Conservation (phyloP, 768 basidiomycete species). For the Zangia roseola region DNA sequence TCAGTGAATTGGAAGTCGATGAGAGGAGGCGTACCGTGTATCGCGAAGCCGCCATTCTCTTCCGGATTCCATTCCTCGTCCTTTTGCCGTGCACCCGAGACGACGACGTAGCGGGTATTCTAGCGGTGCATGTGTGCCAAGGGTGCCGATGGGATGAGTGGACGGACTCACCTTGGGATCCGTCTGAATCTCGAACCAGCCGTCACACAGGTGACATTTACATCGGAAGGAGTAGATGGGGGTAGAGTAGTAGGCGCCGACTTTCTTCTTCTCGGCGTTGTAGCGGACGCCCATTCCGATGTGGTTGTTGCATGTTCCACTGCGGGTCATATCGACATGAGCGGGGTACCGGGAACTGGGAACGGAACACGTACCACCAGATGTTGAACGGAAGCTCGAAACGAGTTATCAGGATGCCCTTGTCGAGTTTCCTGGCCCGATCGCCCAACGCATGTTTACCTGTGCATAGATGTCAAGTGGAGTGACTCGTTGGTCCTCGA, state of each 20-base stretch:
- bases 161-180: slow-evolving; percentile 76
- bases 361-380: slow-evolving; percentile 89
- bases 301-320: slow-evolving; percentile 92
- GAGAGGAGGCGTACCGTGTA: slow-evolving; percentile 58
- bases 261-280: slow-evolving; percentile 98
- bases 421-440: slow-evolving; percentile 91
- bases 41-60: slow-evolving; percentile 90
- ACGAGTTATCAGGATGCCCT: slow-evolving; percentile 92
- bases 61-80: slow-evolving; percentile 97
- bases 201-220: slow-evolving; percentile 94
- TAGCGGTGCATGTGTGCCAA: not conserved
- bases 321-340: slow-evolving; percentile 29
- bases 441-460: slow-evolving; percentile 94
- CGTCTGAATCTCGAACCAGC: slow-evolving; percentile 98
- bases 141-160: not conserved
- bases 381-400: slow-evolving; percentile 97
- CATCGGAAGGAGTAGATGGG: slow-evolving; percentile 95
- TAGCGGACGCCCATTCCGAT: slow-evolving; percentile 99
- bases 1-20: not conserved
- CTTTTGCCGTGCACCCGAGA: slow-evolving; percentile 90
- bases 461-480: slow-evolving; percentile 25
- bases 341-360: no score
- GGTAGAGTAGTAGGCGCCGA: slow-evolving; percentile 92
- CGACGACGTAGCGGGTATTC: slow-evolving; percentile 95
- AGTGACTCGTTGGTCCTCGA: not conserved